phyloP scores from a whole-genome alignment of 805 yeast species.

The Candida nanaspora region DNA sequence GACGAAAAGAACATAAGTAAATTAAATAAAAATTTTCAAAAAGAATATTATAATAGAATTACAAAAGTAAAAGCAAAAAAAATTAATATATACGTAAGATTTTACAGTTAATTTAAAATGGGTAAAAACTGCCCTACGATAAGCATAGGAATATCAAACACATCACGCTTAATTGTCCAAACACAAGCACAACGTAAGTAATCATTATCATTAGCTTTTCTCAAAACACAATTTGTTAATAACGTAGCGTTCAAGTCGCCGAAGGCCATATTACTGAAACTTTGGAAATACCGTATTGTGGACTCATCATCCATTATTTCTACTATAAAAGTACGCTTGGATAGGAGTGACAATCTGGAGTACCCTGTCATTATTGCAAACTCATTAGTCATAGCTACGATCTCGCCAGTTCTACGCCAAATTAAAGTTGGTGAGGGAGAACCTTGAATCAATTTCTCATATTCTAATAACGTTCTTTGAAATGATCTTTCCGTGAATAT shows the following conservation, averaged over 20 bases:
- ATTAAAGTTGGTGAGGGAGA: conserved; percentile 76
- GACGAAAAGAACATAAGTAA: neutral
- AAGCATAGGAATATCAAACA: conserved; percentile 78
- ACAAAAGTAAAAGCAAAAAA: neutral
- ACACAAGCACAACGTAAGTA: conserved; percentile 61
- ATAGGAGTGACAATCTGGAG: conserved; percentile 46
- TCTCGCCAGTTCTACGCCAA: conserved; percentile 84
- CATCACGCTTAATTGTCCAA: conserved; percentile 81
- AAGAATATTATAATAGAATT: neutral
- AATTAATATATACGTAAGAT: neutral
- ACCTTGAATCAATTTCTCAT: conserved; percentile 44
- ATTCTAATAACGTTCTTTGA: conserved; percentile 51
- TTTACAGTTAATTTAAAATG: conserved; percentile 30
- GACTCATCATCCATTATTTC: conserved; percentile 79
- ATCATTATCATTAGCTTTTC: conserved; percentile 31
- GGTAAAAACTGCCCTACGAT: conserved; percentile 79
- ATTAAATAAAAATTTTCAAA: neutral
- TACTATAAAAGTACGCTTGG: conserved; percentile 61
- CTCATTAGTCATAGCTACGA: conserved; percentile 72
- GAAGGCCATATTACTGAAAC: conserved; percentile 67
- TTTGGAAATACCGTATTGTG: conserved; percentile 62
- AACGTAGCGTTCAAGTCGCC: conserved; percentile 51
- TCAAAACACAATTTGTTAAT: conserved; percentile 41
- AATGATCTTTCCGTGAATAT: conserved; percentile 54
- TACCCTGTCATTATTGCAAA: conserved; percentile 65